These are phyloP conservation scores for Zymoseptoria pseudotritici DNA, from an alignment of 2,329 filamentous ascomycete species.

Conservation along the genomic window DNA sequence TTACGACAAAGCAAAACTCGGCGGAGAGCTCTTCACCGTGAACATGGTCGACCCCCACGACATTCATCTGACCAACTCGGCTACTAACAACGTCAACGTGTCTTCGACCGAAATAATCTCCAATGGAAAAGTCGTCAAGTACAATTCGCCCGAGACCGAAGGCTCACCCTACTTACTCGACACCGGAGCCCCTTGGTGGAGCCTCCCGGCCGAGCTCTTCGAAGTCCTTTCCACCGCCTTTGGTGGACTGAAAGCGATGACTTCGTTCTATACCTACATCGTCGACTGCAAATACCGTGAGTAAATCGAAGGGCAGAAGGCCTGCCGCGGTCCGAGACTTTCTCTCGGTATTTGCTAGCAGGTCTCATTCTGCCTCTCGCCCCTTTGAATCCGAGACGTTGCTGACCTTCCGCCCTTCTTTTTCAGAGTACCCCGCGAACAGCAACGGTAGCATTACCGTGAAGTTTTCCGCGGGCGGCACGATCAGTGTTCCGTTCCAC, in stretches of 20 bases:
- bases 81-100: neutral
- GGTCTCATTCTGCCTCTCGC: no score
- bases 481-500: neutral
- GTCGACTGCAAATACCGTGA: neutral
- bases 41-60: neutral
- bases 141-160: neutral
- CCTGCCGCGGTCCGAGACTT: no score
- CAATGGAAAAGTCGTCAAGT: neutral
- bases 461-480: neutral
- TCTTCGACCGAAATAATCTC: neutral
- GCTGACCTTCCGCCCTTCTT: no score
- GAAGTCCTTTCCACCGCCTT: neutral
- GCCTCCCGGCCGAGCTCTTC: neutral
- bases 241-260: neutral
- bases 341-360: no score
- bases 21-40: neutral
- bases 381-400: no score
- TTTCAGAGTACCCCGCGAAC: neutral
- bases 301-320: no score
- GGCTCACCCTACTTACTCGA: neutral
- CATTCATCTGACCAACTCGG: neutral
- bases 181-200: neutral
- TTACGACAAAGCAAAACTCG: neutral
- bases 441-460: neutral
- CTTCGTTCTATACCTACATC: neutral